Conservation (phyloP, 768 basidiomycete species). For the Multifurca ochricompacta region DNA sequence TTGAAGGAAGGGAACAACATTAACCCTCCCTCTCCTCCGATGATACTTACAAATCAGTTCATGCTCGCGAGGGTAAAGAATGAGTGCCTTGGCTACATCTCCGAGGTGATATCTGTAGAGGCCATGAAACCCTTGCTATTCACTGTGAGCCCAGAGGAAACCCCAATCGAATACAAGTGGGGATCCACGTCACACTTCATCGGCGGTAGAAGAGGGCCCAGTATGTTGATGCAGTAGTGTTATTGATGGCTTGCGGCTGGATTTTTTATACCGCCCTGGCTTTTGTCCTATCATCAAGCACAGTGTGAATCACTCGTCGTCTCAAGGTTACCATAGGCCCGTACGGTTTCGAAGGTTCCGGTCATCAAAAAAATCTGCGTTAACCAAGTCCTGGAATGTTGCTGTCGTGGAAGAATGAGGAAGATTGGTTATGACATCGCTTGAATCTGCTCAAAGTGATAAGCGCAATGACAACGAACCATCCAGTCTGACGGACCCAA, state of each 20-base stretch:
- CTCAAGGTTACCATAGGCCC: neutral
- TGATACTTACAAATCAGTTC: too few species aligned
- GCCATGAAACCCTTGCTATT: neutral
- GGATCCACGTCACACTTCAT: neutral
- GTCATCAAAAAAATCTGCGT: conserved; percentile 4
- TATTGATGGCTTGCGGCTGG: neutral
- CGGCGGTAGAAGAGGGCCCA: neutral
- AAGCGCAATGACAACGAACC: neutral
- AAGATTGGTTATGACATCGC: neutral
- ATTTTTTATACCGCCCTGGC: conserved; percentile 7
- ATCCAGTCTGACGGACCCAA: neutral
- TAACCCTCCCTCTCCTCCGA: too few species aligned
- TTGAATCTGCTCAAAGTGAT: neutral
- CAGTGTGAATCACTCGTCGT: neutral
- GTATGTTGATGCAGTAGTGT: neutral
- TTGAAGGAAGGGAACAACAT: too few species aligned
- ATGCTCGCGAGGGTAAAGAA: neutral
- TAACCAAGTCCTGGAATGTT: conserved; percentile 6
- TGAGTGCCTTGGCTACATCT: neutral
- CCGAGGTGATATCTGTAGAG: neutral
- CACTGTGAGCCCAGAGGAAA: neutral
- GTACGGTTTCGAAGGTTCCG: neutral
- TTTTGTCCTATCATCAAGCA: neutral
- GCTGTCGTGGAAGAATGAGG: neutral
- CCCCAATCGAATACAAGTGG: neutral